phyloP scores from a whole-genome alignment of 495 filamentous ascomycete genomes.

The Sphaerosporella brunnea region DNA sequence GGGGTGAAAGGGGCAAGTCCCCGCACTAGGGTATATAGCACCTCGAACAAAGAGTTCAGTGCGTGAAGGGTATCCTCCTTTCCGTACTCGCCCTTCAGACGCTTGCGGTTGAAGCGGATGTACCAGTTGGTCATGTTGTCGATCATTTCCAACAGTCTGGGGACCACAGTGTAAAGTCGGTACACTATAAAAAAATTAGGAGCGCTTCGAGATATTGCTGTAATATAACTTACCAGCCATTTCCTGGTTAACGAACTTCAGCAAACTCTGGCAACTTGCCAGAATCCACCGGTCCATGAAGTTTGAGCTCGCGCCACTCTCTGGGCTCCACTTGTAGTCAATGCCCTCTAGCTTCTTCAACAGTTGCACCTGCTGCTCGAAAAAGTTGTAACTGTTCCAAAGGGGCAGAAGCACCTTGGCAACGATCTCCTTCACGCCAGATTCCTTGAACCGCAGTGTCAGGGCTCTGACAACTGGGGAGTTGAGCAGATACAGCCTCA shows the following conservation, averaged over 20 bases:
- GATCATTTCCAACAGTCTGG: constrained; percentile 67
- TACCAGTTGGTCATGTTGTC: constrained; percentile 99
- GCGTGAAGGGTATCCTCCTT: constrained; percentile 76
- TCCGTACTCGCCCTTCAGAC: constrained; percentile 85
- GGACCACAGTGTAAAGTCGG: constrained; percentile 86
- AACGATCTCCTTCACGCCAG: constrained; percentile 89
- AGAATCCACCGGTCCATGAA: constrained; percentile 97
- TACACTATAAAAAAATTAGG: constrained; percentile 34
- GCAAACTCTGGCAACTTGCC: constrained; percentile 77
- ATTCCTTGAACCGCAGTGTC: constrained; percentile 77
- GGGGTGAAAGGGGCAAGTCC: constrained; percentile 88
- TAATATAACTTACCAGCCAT: constrained; percentile 48
- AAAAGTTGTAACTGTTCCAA: constrained; percentile 98
- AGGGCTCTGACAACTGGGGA: constrained; percentile 91
- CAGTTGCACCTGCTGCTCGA: constrained; percentile 82
- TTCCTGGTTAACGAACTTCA: constrained; percentile 86
- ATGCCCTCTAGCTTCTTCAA: constrained; percentile 73
- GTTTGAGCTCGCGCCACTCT: constrained; percentile 61
- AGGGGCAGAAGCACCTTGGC: constrained; percentile 82
- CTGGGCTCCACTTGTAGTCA: constrained; percentile 66
- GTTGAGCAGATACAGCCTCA: constrained; percentile 91
- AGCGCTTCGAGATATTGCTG: background rate
- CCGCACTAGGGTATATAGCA: constrained; percentile 72
- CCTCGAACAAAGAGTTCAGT: constrained; percentile 91
- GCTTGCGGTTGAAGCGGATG: constrained; percentile 93